phyloP scores from a whole-genome alignment of 1,284 basidiomycete genomes.

The Cerioporus squamosus region DNA sequence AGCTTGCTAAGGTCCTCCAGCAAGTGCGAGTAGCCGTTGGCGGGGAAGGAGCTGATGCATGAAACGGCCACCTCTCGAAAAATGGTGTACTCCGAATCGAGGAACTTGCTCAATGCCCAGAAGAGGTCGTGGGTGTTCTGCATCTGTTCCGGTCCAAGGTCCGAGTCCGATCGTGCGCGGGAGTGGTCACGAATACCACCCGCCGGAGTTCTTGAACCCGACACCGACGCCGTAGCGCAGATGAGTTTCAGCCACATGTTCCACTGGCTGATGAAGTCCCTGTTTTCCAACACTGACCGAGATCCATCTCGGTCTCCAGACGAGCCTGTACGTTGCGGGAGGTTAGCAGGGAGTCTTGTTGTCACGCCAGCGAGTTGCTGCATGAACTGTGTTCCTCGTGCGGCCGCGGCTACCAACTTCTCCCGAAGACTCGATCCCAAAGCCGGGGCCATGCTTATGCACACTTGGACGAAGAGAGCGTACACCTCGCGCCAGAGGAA shows the following conservation, averaged over 20 bases:
- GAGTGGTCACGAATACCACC: conserved; percentile 70
- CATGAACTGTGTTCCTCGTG: conserved; percentile 70
- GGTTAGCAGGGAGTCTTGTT: conserved; percentile 49
- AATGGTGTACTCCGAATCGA: conserved; percentile 83
- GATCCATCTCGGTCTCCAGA: conserved; percentile 53
- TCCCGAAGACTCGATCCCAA: conserved; percentile 60
- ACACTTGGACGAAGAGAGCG: conserved; percentile 61
- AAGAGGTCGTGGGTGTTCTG: conserved; percentile 84
- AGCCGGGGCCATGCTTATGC: conserved; percentile 50
- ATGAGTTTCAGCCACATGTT: conserved; percentile 84
- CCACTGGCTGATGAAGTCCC: conserved; percentile 83
- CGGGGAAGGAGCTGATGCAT: conserved; percentile 87
- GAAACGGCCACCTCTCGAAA: conserved; percentile 89
- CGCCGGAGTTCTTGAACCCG: conserved; percentile 61
- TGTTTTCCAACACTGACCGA: conserved; percentile 65
- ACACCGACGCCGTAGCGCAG: conserved; percentile 77
- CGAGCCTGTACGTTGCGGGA: conserved; percentile 43
- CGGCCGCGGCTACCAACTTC: conserved; percentile 64
- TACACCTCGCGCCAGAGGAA: conserved; percentile 75
- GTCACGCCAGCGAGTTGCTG: conserved; percentile 69
- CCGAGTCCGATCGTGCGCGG: conserved; percentile 73
- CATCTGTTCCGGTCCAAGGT: conserved; percentile 75
- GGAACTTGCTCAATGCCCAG: conserved; percentile 83
- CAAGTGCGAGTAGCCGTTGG: conserved; percentile 77
- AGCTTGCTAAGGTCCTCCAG: conserved; percentile 85